Evolutionary conservation across 176 grass and related monocot species (phyloP).

Genomic region (Raddia guianensis): DNA sequence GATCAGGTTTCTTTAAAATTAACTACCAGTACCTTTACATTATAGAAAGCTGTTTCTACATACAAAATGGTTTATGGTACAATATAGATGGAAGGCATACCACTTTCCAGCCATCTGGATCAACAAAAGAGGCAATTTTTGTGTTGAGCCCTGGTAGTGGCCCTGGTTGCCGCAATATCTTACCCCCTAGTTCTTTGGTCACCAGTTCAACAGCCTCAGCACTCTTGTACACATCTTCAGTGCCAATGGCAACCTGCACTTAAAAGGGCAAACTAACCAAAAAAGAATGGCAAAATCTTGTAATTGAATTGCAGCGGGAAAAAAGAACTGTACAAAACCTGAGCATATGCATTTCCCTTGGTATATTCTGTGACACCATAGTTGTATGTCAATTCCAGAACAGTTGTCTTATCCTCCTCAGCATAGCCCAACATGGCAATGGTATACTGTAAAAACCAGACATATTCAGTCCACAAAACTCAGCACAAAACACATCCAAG

Average conservation of each 20-base stretch:
- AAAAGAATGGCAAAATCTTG: slow-evolving; percentile 12
- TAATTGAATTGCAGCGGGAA: not conserved
- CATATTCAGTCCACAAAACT: slow-evolving; percentile 38
- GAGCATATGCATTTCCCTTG: slow-evolving; percentile 97
- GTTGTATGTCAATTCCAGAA: slow-evolving; percentile 92
- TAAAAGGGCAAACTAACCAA: not conserved
- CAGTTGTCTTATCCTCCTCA: slow-evolving; percentile 78
- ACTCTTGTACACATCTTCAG: slow-evolving; percentile 96
- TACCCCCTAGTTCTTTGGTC: slow-evolving; percentile 85
- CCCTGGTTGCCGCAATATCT: slow-evolving; percentile 82
- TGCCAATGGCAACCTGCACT: slow-evolving; percentile 84
- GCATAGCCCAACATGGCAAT: slow-evolving; percentile 94
- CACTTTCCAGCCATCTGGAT: slow-evolving; percentile 99
- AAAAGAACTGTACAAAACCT: slow-evolving; percentile 52
- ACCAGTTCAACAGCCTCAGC: slow-evolving; percentile 66
- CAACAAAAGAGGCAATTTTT: slow-evolving; percentile 92
- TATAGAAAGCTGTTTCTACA: not conserved
- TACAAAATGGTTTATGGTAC: slow-evolving; percentile 3
- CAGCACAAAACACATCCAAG: not conserved
- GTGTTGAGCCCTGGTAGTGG: slow-evolving; percentile 85
- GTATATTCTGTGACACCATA: slow-evolving; percentile 91
- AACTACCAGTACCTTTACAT: not conserved
- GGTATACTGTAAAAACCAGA: slow-evolving; percentile 61
- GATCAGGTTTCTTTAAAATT: not conserved
- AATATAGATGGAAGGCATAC: slow-evolving; percentile 50